phyloP scores from a whole-genome alignment of 2,329 filamentous ascomycete species.

The Exophiala dermatitidis region DNA sequence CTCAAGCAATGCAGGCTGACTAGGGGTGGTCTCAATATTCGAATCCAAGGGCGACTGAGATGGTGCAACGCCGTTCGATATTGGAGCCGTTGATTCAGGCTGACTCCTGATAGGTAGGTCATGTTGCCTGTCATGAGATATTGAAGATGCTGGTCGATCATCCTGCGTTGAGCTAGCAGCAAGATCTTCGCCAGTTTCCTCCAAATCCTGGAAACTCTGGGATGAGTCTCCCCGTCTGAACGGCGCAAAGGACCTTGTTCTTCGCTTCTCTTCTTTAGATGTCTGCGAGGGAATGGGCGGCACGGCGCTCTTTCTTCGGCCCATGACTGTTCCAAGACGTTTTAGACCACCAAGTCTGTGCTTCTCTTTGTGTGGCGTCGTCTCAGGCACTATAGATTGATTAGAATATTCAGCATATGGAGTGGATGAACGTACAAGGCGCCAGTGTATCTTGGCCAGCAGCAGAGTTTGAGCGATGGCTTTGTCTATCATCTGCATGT shows the following conservation, averaged over 20 bases:
- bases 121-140: constrained; percentile 14
- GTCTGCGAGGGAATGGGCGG: constrained; percentile 30
- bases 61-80: constrained; percentile 13
- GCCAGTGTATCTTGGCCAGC: constrained; percentile 36
- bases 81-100: constrained; percentile 7
- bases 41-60: constrained; percentile 11
- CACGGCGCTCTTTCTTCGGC: constrained; percentile 39
- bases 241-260: constrained; percentile 38
- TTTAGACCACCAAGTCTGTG: constrained; percentile 40
- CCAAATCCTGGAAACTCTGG: constrained; percentile 30
- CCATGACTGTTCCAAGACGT: constrained; percentile 44
- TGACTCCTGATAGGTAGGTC: constrained; percentile 7
- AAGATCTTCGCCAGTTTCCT: constrained; percentile 26
- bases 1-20: constrained; percentile 11
- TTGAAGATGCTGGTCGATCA: constrained; percentile 12
- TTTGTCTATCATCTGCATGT: constrained; percentile 48
- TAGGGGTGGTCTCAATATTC: constrained; percentile 5
- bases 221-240: constrained; percentile 38
- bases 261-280: constrained; percentile 35
- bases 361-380: constrained; percentile 39
- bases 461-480: constrained; percentile 42
- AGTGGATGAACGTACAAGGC: constrained; percentile 31
- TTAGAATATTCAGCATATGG: background rate
- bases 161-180: constrained; percentile 21
- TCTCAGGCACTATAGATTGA: constrained; percentile 31